Base-by-base conservation (phyloP, 306 rosid species). In the Cyamopsis tetragonoloba region DNA sequence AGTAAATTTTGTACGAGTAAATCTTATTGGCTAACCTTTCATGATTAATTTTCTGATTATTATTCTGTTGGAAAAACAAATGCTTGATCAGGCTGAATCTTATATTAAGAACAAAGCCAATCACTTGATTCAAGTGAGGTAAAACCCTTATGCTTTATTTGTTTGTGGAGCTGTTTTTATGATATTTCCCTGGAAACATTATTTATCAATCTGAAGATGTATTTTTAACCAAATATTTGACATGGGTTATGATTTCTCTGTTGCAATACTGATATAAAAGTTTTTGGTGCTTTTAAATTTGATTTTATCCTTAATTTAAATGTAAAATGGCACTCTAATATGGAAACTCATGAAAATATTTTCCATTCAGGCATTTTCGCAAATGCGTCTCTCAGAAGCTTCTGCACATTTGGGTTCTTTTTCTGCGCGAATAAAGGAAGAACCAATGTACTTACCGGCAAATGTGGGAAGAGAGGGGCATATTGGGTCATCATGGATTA, bases 331-430 rank as follows among this genome's bases (percentile, higher is more conserved):
- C n/a, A n/a, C n/a, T n/a, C n/a, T n/a, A n/a, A n/a, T n/a, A n/a
- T n/a, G n/a, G n/a, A n/a, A n/a, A n/a, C n/a, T n/a, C n/a, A n/a
- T n/a, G n/a, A n/a, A n/a, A n/a, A n/a, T 14, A 57, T 56, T 42
- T 62, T 47, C 66, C 28, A 71, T 49, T 57, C 80, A 89, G 98
- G 96, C 96, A 34, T 87, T 89, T 77, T 89, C 96, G 13, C 98
- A 92, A 84, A 87, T 92, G 98, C 96, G 96, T 43, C 85, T 92
- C 22, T 77, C 96, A 70, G 98, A 92, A 83, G 93, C 96, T 66
- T 86, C 93, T 39, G 98, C 96, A 6, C 98, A 92, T 78, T 86
- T 92, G 84, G 98, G 96, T 53, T 92, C 98, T 50, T 92, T 92
- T 83, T 87, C 96, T 70, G 88, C 84, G 38, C 89, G 96, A 68